phyloP scores from a whole-genome alignment of 108 stramenopile species.

The Nitzschia sp. region DNA sequence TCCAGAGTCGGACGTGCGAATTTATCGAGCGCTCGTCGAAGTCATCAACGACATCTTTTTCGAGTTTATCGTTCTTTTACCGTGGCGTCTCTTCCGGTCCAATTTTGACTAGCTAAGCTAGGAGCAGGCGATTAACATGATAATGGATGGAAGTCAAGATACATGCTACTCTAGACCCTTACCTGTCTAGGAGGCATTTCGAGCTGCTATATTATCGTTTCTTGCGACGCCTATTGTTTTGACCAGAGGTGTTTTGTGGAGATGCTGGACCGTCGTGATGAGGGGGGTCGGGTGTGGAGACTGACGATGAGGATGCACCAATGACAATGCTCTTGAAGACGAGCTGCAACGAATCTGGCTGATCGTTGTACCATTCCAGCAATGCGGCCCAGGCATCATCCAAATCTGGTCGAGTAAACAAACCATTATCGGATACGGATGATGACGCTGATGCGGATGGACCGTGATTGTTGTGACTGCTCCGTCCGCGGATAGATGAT shows the following conservation, averaged over 20 bases:
- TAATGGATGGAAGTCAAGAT: no score
- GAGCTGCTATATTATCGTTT: background rate
- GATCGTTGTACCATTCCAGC: constrained; percentile 9
- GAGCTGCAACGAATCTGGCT: background rate
- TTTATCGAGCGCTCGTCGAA: constrained; percentile 59
- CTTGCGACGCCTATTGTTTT: background rate
- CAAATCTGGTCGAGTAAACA: constrained; percentile 22
- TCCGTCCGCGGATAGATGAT: background rate
- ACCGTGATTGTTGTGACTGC: background rate
- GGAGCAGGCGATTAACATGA: background rate
- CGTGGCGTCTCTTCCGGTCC: constrained; percentile 51
- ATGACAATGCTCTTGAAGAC: background rate
- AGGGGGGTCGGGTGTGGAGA: background rate
- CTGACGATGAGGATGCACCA: background rate
- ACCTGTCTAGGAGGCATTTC: no score
- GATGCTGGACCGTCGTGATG: background rate
- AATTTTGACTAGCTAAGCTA: constrained; percentile 12
- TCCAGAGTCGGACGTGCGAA: constrained; percentile 59
- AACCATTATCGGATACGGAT: constrained; percentile 1
- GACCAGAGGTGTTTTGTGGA: background rate
- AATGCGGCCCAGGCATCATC: constrained; percentile 25
- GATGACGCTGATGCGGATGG: constrained; percentile 8
- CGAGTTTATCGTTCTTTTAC: constrained; percentile 52
- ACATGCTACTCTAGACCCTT: no score
- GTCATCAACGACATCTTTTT: constrained; percentile 75